Evolutionary conservation across 2,329 filamentous ascomycete genomes (phyloP), one percentile per base, ranked within the genome.

Genomic region (Colletotrichum sp.): DNA sequence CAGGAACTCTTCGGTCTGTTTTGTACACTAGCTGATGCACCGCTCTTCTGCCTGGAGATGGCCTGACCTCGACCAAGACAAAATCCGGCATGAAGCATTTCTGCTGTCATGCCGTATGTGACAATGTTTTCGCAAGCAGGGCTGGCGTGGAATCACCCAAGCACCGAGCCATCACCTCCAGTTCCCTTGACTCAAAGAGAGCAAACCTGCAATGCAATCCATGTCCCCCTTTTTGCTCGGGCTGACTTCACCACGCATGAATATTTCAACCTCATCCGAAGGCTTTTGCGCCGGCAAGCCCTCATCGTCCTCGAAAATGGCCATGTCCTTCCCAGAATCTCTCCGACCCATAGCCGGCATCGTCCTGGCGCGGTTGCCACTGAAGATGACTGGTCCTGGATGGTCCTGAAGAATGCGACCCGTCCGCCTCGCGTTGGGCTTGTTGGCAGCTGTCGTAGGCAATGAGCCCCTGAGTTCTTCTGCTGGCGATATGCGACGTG

Each of bases 111-210:
- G 27, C n/a, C 43, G 15, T 27, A 11, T 12, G 29, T 27, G 24
- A 66, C 31, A 21, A n/a, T 47, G 9, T 12, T n/a, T n/a, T 21
- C 38, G 18, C n/a, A 11, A n/a, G 38, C 18, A 47, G 11, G 38
- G 66, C 29, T 29, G n/a, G 27, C 31, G 21, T 67, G 72, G 47
- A 63, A 63, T 47, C 34, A 62, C 68, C 69, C 38, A 54, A 24
- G 62, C 29, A n/a, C 18, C 18, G 47, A 71, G 51, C 64, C 15
- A 16, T 89, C 84, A 93, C 80, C 91, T 90, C 95, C 96, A 98
- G 80, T 95, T 95, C n/a, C 96, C 96, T 84, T 98, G 94, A 79
- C 95, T 97, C 59, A 98, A 87, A 65, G 94, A 96, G 76, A 98
- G 83, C 76, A 98, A 84, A n/a, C 95, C 95, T 69, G 96, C 95